Conservation (phyloP, 78 protist genomes). For the Cyanophora paradoxa region DNA sequence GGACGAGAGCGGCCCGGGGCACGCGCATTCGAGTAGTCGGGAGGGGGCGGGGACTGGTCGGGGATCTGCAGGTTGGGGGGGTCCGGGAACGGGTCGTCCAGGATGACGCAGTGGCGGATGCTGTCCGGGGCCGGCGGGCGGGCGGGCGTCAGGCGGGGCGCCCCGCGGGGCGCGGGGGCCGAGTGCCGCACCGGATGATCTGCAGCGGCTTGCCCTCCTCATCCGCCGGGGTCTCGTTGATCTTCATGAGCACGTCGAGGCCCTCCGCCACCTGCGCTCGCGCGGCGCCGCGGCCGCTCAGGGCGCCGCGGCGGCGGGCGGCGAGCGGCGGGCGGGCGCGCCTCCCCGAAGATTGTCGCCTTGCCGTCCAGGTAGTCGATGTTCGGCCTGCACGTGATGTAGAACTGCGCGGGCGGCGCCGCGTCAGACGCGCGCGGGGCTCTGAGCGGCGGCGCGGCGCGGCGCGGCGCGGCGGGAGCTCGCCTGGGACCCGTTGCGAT, state of each 20-base stretch:
- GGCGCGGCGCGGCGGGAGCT: no score
- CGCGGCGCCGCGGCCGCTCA: no score
- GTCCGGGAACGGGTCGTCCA: conserved; percentile 92
- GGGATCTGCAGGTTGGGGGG: conserved; percentile 25
- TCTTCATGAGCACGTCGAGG: conserved; percentile 53
- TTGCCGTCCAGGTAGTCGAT: conserved; percentile 70
- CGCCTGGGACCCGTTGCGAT: conserved; percentile 65
- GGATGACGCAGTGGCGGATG: conserved; percentile 82
- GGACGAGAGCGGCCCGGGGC: no score
- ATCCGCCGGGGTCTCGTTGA: conserved; percentile 25
- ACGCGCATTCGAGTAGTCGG: no score
- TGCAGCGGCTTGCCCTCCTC: background rate
- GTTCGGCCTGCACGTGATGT: conserved; percentile 8
- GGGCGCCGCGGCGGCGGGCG: no score
- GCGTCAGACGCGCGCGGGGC: no score
- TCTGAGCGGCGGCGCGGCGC: no score
- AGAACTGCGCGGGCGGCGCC: no score
- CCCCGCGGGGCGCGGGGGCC: background rate
- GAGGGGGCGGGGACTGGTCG: no score
- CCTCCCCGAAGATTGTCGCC: conserved; percentile 88
- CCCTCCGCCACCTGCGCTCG: conserved; percentile 89
- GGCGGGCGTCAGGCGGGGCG: background rate
- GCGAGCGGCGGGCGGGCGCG: no score
- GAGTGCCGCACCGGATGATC: background rate
- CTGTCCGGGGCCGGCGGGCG: background rate